These are phyloP conservation scores for Cephaloascus fragrans DNA, from an alignment of 805 yeast genomes.

Conservation along the genomic window DNA sequence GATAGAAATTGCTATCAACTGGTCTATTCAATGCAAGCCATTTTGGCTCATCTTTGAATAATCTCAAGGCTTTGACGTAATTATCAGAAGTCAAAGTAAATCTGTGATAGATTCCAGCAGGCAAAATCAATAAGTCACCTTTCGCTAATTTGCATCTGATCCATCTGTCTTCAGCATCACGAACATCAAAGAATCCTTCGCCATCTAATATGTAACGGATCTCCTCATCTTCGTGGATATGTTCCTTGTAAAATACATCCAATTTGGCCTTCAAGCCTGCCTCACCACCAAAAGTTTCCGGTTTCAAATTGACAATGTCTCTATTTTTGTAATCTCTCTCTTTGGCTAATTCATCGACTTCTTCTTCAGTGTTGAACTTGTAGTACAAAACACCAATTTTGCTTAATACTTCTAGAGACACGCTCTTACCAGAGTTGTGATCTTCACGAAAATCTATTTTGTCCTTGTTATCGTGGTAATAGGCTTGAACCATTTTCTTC, in stretches of 20 bases:
- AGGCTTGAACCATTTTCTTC: slow-evolving; percentile 27
- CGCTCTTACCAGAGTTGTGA: slow-evolving; percentile 62
- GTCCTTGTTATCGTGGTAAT: slow-evolving; percentile 56
- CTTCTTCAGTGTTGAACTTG: slow-evolving; percentile 35
- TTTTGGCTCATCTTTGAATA: slow-evolving; percentile 92
- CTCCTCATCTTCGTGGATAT: slow-evolving; percentile 95
- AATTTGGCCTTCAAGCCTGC: slow-evolving; percentile 54
- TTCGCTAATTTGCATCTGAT: slow-evolving; percentile 55
- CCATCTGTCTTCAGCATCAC: slow-evolving; percentile 61
- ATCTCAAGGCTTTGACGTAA: slow-evolving; percentile 66
- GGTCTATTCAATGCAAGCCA: slow-evolving; percentile 86
- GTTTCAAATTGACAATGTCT: slow-evolving; percentile 57
- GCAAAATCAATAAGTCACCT: slow-evolving; percentile 65
- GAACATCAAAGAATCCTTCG: slow-evolving; percentile 84
- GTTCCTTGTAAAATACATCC: slow-evolving; percentile 68
- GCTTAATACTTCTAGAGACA: slow-evolving; percentile 37
- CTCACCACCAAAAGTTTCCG: slow-evolving; percentile 53
- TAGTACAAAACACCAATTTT: slow-evolving; percentile 63
- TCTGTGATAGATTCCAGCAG: slow-evolving; percentile 92
- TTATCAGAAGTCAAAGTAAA: slow-evolving; percentile 64
- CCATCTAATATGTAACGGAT: slow-evolving; percentile 86
- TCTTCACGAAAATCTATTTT: slow-evolving; percentile 52
- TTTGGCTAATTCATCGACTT: slow-evolving; percentile 57
- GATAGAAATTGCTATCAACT: slow-evolving; percentile 34
- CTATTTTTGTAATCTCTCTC: slow-evolving; percentile 72